Evolutionary conservation across 2,329 filamentous ascomycete species (phyloP).

Genomic region (Epichloe bromicola): DNA sequence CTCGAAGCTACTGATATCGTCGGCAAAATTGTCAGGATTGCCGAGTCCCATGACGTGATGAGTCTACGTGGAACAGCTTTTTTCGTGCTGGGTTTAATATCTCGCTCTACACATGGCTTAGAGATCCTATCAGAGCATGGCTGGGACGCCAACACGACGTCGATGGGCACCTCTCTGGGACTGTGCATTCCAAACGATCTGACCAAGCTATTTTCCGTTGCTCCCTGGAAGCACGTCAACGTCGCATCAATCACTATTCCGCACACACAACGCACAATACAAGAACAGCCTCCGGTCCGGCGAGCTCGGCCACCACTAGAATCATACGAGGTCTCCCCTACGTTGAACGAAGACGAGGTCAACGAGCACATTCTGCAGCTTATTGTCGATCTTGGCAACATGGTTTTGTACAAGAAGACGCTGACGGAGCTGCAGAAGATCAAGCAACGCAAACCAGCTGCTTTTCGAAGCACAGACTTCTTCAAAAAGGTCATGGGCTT

Average conservation of each 20-base stretch:
- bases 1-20: slow-evolving; percentile 84
- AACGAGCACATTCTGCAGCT: slow-evolving; percentile 75
- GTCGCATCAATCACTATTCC: slow-evolving; percentile 34
- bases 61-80: slow-evolving; percentile 85
- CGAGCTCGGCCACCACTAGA: slow-evolving; percentile 30
- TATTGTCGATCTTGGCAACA: slow-evolving; percentile 81
- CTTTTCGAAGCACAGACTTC: slow-evolving; percentile 62
- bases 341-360: slow-evolving; percentile 47
- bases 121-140: slow-evolving; percentile 81
- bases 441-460: slow-evolving; percentile 58
- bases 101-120: slow-evolving; percentile 78
- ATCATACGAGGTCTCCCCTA: slow-evolving; percentile 24
- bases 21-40: slow-evolving; percentile 74
- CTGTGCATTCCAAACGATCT: slow-evolving; percentile 77
- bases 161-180: slow-evolving; percentile 69
- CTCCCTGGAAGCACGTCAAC: slow-evolving; percentile 43
- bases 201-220: slow-evolving; percentile 61
- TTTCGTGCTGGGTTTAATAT: slow-evolving; percentile 88
- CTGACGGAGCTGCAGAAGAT: slow-evolving; percentile 70
- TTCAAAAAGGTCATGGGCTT: slow-evolving; percentile 79
- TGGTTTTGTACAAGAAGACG: slow-evolving; percentile 80
- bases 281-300: slow-evolving; percentile 28
- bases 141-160: slow-evolving; percentile 85
- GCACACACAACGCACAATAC: slow-evolving; percentile 39
- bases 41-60: slow-evolving; percentile 78